Evolutionary conservation across 768 basidiomycete genomes (phyloP).

Genomic region (Boletus insuetus): DNA sequence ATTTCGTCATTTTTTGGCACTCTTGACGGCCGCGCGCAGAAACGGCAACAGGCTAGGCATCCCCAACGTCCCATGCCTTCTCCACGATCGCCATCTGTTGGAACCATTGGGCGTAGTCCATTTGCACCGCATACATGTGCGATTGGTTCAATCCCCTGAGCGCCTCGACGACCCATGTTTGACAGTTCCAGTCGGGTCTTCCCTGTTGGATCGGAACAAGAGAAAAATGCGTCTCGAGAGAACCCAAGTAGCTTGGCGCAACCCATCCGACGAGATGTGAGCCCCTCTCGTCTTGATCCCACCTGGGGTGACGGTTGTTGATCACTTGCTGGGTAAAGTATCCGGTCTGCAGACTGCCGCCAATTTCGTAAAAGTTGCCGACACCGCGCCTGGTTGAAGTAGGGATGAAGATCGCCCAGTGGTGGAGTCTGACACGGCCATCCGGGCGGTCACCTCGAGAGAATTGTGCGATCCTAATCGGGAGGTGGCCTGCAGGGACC

Average conservation of each 20-base stretch:
- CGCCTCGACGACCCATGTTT: conserved; percentile 22
- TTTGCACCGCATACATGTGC: conserved; percentile 17
- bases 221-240: conserved; percentile 10
- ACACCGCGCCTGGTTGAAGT: conserved; percentile 16
- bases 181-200: conserved; percentile 14
- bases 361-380: conserved; percentile 22
- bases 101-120: conserved; percentile 9
- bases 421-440: not conserved
- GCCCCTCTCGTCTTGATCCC: conserved; percentile 13
- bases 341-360: conserved; percentile 2
- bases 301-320: conserved; percentile 12
- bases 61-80: conserved; percentile 15
- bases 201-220: conserved; percentile 12
- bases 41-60: conserved; percentile 1
- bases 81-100: conserved; percentile 17
- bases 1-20: not conserved
- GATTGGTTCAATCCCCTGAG: conserved; percentile 9
- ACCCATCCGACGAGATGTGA: conserved; percentile 13
- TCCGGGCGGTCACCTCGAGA: not conserved
- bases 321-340: conserved; percentile 17
- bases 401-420: conserved; percentile 26
- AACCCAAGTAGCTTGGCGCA: not conserved
- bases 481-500: conserved; percentile 13
- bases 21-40: not conserved
- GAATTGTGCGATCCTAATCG: conserved; percentile 18